Evolutionary conservation across 2,329 filamentous ascomycete genomes (phyloP), one percentile per base, ranked within the genome.

Genomic region (Fusarium austroafricanum): DNA sequence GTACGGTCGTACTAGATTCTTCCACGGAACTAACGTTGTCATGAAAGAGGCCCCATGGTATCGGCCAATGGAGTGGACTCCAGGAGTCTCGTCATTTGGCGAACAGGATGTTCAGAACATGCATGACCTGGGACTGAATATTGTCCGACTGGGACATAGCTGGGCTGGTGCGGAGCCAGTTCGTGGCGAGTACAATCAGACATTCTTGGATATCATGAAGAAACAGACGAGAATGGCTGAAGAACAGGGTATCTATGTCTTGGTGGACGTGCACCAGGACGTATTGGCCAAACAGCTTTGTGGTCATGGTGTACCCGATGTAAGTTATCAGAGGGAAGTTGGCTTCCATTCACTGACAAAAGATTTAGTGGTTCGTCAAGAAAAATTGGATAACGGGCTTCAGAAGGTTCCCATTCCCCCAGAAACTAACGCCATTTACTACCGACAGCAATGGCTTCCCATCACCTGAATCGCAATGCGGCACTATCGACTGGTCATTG

Each of bases 371-470:
- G 51, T 54, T 54, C 1, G 29, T 47, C 1, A 47, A 29, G 4
- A 47, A 47, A 1, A 21, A 47, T 3, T 54, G 40, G 51, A 0
- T 47, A 0, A 21, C 51, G 0, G 29, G 51, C 3, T 54, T 51
- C 21, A 21, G 51, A n/a, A 23, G 21, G 1, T 54, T 54, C 1
- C 51, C 51, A 0, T 47, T 54, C 15, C 51, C 40, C 0, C 51
- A 54, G 8, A 54, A 47, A 1, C 14, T 46, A 0, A 54, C 8
- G 2, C 21, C 51, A 6, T 54, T 47, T 0, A 37, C 51, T 12
- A 54, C 40, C 1, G 40, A 54, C 4, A 0, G 4, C 0, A 5
- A 15, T 6, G 51, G 51, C 20, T 47, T 54, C 28, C 40, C 51
- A 2, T 47, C 29, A 1, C 51, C 51, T 1, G 21, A 46, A 6